Evolutionary conservation across 1,139 yeast genomes (phyloP).

Genomic region (Nakaseomyces delphensis): DNA sequence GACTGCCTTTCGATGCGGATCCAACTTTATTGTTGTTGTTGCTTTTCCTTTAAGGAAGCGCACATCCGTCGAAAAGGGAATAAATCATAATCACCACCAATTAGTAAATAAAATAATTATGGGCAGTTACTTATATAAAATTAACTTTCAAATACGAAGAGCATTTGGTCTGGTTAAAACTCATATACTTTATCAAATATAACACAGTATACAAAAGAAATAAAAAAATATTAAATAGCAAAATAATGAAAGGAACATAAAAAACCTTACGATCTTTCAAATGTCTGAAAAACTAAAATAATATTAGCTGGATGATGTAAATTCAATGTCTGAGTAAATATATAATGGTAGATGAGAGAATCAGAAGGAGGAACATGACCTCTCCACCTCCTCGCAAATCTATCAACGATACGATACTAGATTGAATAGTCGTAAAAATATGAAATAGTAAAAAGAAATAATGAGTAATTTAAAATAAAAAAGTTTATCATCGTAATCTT

Average conservation of each 20-base stretch:
- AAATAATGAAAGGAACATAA: too few relatives aligned
- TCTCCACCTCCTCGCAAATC: neutral
- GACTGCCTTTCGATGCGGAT: too few relatives aligned
- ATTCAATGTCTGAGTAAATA: neutral
- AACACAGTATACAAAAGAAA: neutral
- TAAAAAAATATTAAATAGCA: neutral
- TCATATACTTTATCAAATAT: neutral
- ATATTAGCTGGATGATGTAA: neutral
- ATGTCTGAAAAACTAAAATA: neutral
- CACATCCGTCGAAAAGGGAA: too few relatives aligned
- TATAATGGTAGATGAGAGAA: neutral
- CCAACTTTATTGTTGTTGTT: too few relatives aligned
- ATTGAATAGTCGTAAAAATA: slow-evolving; percentile 3
- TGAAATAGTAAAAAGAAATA: slow-evolving; percentile 1
- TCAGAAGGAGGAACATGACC: neutral
- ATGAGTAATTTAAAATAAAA: slow-evolving; percentile 4
- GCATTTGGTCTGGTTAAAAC: too few relatives aligned
- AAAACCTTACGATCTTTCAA: neutral
- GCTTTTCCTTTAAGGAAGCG: too few relatives aligned
- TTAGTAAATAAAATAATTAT: too few relatives aligned
- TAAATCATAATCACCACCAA: too few relatives aligned
- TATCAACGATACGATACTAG: neutral
- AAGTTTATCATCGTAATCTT: slow-evolving; percentile 7
- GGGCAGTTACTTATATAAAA: too few relatives aligned
- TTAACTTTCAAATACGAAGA: too few relatives aligned